Evolutionary conservation across 768 basidiomycete genomes (phyloP), one percentile per base, ranked within the genome.

Genomic region (Suillus americanus): DNA sequence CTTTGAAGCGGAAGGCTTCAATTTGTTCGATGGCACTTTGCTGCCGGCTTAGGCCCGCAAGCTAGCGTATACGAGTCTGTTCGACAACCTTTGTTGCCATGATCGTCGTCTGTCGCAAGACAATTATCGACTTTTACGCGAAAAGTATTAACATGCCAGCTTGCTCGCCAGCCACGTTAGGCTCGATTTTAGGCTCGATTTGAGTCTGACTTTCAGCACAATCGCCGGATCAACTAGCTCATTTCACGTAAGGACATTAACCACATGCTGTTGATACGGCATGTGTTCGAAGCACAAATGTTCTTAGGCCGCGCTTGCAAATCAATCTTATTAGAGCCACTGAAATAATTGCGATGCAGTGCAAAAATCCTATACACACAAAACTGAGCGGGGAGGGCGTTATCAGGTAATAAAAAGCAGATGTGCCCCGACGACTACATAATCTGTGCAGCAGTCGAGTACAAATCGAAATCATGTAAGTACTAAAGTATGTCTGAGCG

Each of bases 401-500:
- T 35, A 18, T 59, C 40, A 59, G 57, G 40, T 41, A 59, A 59
- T 41, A 59, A 56, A 56, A 41, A 41, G 28, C 12, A 59, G 40
- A 59, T 59, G 1, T 40, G 57, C 6, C 23, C 25, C 40, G 7
- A 28, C 28, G 4, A 41, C 57, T 20, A 28, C 18, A 59, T 20
- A 18, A 6, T 30, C 40, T 7, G 6, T 59, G 38, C 56, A 30
- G 56, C 12, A 18, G 18, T 10, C 40, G 40, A 38, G 28, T 30
- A 13, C 25, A 59, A 20, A 59, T 59, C 40, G 41, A 25, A 59
- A 59, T 41, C 57, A 59, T 57, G 57, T 59, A 23, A 35, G 48
- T 50, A 62, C 16, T 62, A 62, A 56, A 40, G 37, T 62, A 62
- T 60, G 30, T 30, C n/a, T 59, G 55, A 59, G 71, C 64, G 70